Percentiles rank a stretch among this genome's conserved stretches.
These are phyloP conservation scores for Hondaea fermentalgiana DNA, from an alignment of 108 stramenopile species.

Conservation along the genomic window DNA sequence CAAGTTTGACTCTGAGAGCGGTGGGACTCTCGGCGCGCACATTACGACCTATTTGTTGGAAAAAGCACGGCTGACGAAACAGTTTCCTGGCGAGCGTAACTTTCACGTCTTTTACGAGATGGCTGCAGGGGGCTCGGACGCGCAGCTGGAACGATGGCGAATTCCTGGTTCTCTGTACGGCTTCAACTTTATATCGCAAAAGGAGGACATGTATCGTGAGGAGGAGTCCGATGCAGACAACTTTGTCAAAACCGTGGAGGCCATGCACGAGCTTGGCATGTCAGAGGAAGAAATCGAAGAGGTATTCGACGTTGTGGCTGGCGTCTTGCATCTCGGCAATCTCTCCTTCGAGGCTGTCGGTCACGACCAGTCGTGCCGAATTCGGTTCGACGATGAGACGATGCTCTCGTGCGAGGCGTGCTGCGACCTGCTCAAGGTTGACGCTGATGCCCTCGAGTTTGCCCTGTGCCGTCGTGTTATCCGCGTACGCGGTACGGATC, in stretches of 20 bases:
- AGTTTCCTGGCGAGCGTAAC: slow-evolving; percentile 49
- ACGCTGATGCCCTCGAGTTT: neutral
- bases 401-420: neutral
- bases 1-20: slow-evolving; percentile 6
- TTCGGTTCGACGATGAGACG: neutral
- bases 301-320: slow-evolving; percentile 16
- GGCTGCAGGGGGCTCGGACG: slow-evolving; percentile 14
- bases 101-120: slow-evolving; percentile 60
- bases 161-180: slow-evolving; percentile 34
- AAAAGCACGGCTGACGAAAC: slow-evolving; percentile 41
- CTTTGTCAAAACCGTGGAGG: neutral
- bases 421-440: neutral
- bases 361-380: neutral
- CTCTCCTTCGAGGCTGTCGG: slow-evolving; percentile 8
- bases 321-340: slow-evolving; percentile 34
- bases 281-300: neutral
- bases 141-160: slow-evolving; percentile 43
- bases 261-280: slow-evolving; percentile 24
- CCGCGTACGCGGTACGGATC: slow-evolving; percentile 56
- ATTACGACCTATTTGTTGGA: slow-evolving; percentile 57
- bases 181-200: neutral
- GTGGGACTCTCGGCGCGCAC: neutral
- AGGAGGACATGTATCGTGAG: neutral
- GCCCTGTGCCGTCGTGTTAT: slow-evolving; percentile 54
- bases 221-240: neutral